These are phyloP conservation scores for Hirsutella rhossiliensis DNA, from an alignment of 2,329 filamentous ascomycete species.

Conservation along the genomic window DNA sequence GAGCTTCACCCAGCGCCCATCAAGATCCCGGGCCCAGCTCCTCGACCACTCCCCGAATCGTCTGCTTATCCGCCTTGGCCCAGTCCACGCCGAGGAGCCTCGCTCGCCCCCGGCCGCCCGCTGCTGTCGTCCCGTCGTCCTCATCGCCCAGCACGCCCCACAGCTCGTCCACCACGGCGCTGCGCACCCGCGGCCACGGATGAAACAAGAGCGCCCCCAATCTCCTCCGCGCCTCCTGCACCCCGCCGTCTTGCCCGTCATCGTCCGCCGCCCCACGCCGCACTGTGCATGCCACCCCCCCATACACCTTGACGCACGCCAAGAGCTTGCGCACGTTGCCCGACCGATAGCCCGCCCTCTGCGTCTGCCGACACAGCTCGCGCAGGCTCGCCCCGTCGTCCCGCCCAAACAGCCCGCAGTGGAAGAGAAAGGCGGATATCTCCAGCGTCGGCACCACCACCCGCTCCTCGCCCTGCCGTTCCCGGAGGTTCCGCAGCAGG, in stretches of 20 bases:
- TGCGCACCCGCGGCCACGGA: constrained; percentile 66
- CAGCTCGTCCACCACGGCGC: constrained; percentile 46
- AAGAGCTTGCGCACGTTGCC: constrained; percentile 72
- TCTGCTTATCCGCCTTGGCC: constrained; percentile 37
- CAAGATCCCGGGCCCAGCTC: constrained; percentile 15
- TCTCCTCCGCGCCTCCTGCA: constrained; percentile 48
- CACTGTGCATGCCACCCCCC: constrained; percentile 41
- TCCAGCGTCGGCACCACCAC: constrained; percentile 67
- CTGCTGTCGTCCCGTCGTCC: too few relatives aligned
- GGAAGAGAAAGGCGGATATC: constrained; percentile 64
- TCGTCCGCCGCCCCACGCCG: constrained; percentile 2
- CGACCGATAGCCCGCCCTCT: constrained; percentile 73
- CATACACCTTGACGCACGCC: constrained; percentile 70
- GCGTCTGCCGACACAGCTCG: constrained; percentile 54
- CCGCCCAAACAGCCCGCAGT: constrained; percentile 38
- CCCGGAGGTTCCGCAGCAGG: constrained; percentile 41
- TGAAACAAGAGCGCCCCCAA: constrained; percentile 64
- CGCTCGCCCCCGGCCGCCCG: constrained; percentile 4
- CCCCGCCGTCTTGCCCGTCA: constrained; percentile 19
- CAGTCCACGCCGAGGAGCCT: constrained; percentile 43
- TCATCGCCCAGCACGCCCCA: constrained; percentile 30
- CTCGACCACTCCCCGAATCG: constrained; percentile 29
- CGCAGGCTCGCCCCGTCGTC: constrained; percentile 31
- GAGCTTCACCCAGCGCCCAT: too few relatives aligned
- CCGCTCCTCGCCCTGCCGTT: constrained; percentile 50